Percentiles rank a stretch among this genome's conserved stretches.
Conservation (phyloP, 2,329 filamentous ascomycete genomes). For the Curvularia sp. region DNA sequence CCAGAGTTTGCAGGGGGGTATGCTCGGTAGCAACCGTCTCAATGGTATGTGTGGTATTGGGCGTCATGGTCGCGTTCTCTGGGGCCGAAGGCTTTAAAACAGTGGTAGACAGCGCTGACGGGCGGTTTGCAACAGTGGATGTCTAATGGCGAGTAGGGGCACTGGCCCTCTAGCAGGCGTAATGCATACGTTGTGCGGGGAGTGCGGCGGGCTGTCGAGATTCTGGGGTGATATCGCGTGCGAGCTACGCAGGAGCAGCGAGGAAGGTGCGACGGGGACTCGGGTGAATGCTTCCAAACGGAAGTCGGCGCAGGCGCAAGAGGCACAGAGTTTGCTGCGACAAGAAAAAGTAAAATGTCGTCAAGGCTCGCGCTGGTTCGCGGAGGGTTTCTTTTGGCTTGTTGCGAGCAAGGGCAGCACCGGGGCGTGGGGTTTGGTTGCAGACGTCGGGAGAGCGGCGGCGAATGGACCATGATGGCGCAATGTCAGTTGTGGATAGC, state of each 20-base stretch:
- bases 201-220: constrained; percentile 26
- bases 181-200: constrained; percentile 24
- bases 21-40: constrained; percentile 37
- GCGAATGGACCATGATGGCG: constrained; percentile 18
- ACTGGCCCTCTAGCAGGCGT: constrained; percentile 8
- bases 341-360: neutral
- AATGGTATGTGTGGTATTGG: constrained; percentile 36
- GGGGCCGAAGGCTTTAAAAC: constrained; percentile 5
- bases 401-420: neutral
- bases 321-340: neutral
- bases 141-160: constrained; percentile 5
- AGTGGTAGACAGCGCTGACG: neutral
- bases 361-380: neutral
- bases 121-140: constrained; percentile 1
- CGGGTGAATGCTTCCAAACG: constrained; percentile 6
- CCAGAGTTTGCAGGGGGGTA: constrained; percentile 20
- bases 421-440: constrained; percentile 3
- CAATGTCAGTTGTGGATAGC: constrained; percentile 19
- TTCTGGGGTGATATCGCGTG: constrained; percentile 30
- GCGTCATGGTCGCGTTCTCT: constrained; percentile 29
- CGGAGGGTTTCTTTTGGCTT: neutral
- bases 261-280: constrained; percentile 5
- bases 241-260: constrained; percentile 16
- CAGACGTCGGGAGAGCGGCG: constrained; percentile 8
- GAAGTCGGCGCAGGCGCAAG: constrained; percentile 12